Base-by-base conservation (phyloP, 2,329 filamentous ascomycete genomes). In the Colletotrichum tabaci region DNA sequence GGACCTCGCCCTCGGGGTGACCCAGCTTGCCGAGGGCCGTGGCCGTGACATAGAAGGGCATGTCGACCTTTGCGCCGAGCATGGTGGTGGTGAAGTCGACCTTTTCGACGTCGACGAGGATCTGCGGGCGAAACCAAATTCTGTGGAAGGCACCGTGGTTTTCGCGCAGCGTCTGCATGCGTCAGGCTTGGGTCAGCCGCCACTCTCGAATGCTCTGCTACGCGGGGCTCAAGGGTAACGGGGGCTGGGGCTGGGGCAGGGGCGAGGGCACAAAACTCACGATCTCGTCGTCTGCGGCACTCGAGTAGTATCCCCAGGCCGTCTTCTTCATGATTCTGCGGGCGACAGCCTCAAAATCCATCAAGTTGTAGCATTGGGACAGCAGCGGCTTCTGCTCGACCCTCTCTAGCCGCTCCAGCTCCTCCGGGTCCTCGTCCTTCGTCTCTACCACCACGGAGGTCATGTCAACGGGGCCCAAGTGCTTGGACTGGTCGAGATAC, bases 221-320 rank as follows among this genome's bases (percentile, higher is more conserved):
- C 9, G 4, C 30, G 23, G 56, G 9, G 9, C 8, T 38, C 35
- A 10, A 38, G 35, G 35, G 9, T 38, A 38, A 10, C 35, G 35
- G 35, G 35, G 35, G 35, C 35, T 10, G 30, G 30, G 30, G 30
- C 30, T 7, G 8, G 30, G 35, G 35, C 35, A 9, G 9, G 35
- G 3, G 3, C 21, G 58, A 35, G 47, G 13, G 23, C 15, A 7
- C 4, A n/a, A 46, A 9, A 80, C 89, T 78, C 80, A 94, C 92
- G 83, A 96, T 95, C 82, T 96, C 94, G 78, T 97, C 94, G 79
- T 96, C 94, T 0, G 96, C 94, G 67, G 94, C 96, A 79, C 93
- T 96, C 0, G 94, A 98, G 82, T 99, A 99, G 85, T 99, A 99
- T 35, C 93, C 96, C 96, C 96, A 99, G 0, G 96, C 96, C 1